Percentiles rank a stretch among this genome's conserved stretches.
These are phyloP conservation scores for Calonectria pteridis DNA, from an alignment of 2,329 filamentous ascomycete genomes.

Conservation along the genomic window DNA sequence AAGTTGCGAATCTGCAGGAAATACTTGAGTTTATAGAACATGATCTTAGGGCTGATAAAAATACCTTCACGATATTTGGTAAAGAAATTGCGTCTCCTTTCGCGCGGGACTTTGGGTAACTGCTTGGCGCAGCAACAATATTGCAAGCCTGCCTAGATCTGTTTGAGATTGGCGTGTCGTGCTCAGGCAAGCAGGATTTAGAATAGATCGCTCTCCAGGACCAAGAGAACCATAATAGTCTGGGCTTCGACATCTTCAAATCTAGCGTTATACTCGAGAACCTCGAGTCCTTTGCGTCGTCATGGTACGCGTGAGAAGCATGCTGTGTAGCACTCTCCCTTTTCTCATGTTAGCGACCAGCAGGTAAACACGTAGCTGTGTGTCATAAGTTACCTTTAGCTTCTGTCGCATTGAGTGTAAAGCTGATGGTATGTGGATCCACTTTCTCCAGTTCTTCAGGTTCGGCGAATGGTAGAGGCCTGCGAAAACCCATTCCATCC, in stretches of 20 bases:
- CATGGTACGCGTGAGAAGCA: neutral
- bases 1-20: neutral
- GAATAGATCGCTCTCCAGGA: neutral
- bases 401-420: slow-evolving; percentile 72
- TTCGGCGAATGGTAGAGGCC: slow-evolving; percentile 69
- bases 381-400: slow-evolving; percentile 62
- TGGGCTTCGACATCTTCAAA: neutral
- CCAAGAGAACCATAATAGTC: neutral
- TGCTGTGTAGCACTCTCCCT: neutral
- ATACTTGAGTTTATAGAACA: neutral
- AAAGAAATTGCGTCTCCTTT: neutral
- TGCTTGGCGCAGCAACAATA: neutral
- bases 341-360: neutral
- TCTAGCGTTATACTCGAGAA: neutral
- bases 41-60: neutral
- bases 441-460: slow-evolving; percentile 66
- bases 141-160: neutral
- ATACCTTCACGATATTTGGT: neutral
- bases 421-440: slow-evolving; percentile 70
- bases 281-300: neutral
- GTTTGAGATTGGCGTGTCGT: neutral
- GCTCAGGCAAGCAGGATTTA: neutral
- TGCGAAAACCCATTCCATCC: slow-evolving; percentile 82
- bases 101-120: neutral
- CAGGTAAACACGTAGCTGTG: neutral